Base-by-base conservation (phyloP, 2,329 filamentous ascomycete species). In the Gnomoniopsis sp. region DNA sequence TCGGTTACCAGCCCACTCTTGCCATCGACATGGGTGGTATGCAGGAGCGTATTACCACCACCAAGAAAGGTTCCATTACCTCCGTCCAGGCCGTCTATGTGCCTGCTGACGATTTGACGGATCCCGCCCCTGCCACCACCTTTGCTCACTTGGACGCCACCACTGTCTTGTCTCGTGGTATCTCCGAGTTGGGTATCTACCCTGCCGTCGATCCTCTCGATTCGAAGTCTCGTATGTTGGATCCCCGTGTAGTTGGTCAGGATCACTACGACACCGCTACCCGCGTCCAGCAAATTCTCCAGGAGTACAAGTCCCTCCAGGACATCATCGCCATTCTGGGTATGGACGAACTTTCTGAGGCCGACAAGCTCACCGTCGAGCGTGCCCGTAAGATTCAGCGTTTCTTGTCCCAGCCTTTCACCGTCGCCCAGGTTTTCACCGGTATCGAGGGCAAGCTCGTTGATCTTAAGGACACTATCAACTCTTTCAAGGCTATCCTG, bases 271-370 rank as follows among this genome's bases (percentile, higher is more conserved):
- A 92, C 64, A 93, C 88, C 72, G 95, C 95, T 77, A 90, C 90
- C 77, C 88, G 88, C 71, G 95, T 99, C 74, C 95, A 99, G 86
- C 92, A 96, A 84, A 98, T 97, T 81, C 89, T 99, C 77, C 95
- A 99, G 84, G 95, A 98, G 86, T 99, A 99, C 90, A 98, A 98
- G 90, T 98, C 93, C 66, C 91, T 99, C 69, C 95, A 99, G 85
- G 95, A 99, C 85, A 99, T 99, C 88, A 97, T 97, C 85, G 95
- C 95, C 80, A 99, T 99, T 92, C 82, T 98, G 77, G 93, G 93
- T 89, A 98, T 99, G 95, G 95, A 99, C 80, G 95, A 99, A 79
- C 83, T 99, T 81, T 98, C 95, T 66, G 95, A 98, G 86, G 90
- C 90, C 72, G 95, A 99, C 81, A 97, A 99, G 89, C 88, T 99